phyloP scores from a whole-genome alignment of 805 yeast species.

The Teunomyces lycoperdinae region DNA sequence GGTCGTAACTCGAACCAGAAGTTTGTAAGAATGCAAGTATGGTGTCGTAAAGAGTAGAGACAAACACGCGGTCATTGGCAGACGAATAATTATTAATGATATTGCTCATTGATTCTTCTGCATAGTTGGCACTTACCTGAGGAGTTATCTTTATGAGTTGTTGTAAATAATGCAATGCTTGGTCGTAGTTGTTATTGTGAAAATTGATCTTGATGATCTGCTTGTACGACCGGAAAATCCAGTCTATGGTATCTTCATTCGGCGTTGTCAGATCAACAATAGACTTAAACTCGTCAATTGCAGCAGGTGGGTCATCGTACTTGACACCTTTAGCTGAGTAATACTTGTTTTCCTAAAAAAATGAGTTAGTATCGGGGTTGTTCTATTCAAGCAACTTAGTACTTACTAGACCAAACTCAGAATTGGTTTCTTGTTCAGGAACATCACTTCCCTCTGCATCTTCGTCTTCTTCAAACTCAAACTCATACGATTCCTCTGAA shows the following conservation, averaged over 20 bases:
- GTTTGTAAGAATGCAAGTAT: slow-evolving; percentile 23
- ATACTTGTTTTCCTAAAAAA: slow-evolving; percentile 26
- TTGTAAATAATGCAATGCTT: slow-evolving; percentile 21
- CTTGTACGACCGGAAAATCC: slow-evolving; percentile 40
- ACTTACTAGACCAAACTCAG: slow-evolving; percentile 6
- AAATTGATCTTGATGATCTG: slow-evolving; percentile 39
- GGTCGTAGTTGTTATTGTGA: slow-evolving; percentile 18
- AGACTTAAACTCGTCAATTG: slow-evolving; percentile 21
- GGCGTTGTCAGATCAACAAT: slow-evolving; percentile 10
- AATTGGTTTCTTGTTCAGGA: slow-evolving; percentile 2
- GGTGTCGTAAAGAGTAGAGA: slow-evolving; percentile 27
- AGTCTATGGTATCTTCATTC: slow-evolving; percentile 18
- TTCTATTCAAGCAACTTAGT: not conserved
- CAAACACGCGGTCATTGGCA: slow-evolving; percentile 26
- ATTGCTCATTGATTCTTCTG: slow-evolving; percentile 38
- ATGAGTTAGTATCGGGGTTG: slow-evolving; percentile 12
- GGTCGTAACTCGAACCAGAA: slow-evolving; percentile 11
- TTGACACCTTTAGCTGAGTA: slow-evolving; percentile 39
- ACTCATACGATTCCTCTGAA: slow-evolving; percentile 15
- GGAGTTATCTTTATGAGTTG: slow-evolving; percentile 21
- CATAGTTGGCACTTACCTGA: slow-evolving; percentile 32
- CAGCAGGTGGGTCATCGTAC: slow-evolving; percentile 27
- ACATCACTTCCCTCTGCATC: slow-evolving; percentile 6
- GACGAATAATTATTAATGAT: slow-evolving; percentile 33
- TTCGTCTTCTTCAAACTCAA: slow-evolving; percentile 16